Percentiles rank a stretch among this genome's conserved stretches.
These are phyloP conservation scores for Tricholoma sp. DNA, from an alignment of 768 basidiomycete species.

Conservation along the genomic window DNA sequence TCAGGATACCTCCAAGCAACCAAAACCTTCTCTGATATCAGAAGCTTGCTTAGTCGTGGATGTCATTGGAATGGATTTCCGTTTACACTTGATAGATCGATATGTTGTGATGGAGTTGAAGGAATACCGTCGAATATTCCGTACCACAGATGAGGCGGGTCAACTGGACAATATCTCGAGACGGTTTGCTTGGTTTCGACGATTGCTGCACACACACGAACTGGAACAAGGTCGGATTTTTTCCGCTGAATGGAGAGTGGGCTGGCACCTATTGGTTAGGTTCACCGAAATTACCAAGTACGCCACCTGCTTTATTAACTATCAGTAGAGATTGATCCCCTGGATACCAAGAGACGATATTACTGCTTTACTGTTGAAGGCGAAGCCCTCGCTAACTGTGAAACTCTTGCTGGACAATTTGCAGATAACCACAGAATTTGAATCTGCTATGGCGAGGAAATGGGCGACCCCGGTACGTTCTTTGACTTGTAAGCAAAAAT, in stretches of 20 bases:
- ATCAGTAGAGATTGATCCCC: not conserved
- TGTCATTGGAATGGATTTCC: conserved; percentile 80
- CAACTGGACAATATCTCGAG: conserved; percentile 92
- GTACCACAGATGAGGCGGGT: conserved; percentile 89
- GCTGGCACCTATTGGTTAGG: conserved; percentile 72
- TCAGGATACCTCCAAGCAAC: conserved; percentile 65
- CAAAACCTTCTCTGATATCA: conserved; percentile 59
- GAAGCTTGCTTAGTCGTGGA: conserved; percentile 90
- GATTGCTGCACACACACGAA: conserved; percentile 81
- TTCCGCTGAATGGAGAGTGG: conserved; percentile 82
- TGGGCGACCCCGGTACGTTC: conserved; percentile 65
- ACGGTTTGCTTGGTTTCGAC: conserved; percentile 92
- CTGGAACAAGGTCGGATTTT: conserved; percentile 81
- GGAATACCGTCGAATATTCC: conserved; percentile 95
- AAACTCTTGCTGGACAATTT: conserved; percentile 80
- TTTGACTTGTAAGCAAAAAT: not conserved
- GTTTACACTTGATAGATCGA: conserved; percentile 76
- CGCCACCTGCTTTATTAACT: conserved; percentile 3
- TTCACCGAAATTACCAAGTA: conserved; percentile 92
- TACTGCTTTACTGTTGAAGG: conserved; percentile 73
- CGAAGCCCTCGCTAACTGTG: conserved; percentile 66
- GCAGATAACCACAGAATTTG: conserved; percentile 85
- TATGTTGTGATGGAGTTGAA: conserved; percentile 88
- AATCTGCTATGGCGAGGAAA: conserved; percentile 73
- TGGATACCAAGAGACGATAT: conserved; percentile 67